These are phyloP conservation scores for Papiliotrema nemorosa DNA, from an alignment of 1,284 basidiomycete genomes.

Conservation along the genomic window DNA sequence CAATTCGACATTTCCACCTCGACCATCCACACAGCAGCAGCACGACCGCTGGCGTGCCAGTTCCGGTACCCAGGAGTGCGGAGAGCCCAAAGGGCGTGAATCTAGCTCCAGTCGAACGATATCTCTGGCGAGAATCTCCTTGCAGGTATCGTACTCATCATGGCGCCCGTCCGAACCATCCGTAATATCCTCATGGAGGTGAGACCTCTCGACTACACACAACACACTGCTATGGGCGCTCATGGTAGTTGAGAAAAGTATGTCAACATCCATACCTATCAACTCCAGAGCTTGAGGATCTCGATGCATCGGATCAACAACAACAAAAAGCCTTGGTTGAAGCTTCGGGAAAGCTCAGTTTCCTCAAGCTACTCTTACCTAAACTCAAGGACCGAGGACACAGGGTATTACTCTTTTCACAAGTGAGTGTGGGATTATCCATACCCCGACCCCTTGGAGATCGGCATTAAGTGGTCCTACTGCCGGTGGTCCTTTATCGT, in stretches of 20 bases:
- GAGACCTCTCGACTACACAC: constrained; percentile 6
- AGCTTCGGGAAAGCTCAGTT: constrained; percentile 79
- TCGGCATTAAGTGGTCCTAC: no score
- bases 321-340: constrained; percentile 76
- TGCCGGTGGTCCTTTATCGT: neutral
- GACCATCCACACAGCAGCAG: no score
- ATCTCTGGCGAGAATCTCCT: neutral
- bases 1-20: no score
- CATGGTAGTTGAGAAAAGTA: constrained; percentile 49
- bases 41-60: no score
- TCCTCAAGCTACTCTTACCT: constrained; percentile 76
- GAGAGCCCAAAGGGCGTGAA: no score
- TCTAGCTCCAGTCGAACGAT: no score
- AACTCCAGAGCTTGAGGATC: constrained; percentile 74
- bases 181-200: constrained; percentile 47
- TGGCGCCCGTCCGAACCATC: constrained; percentile 26
- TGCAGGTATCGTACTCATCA: constrained; percentile 9
- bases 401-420: constrained; percentile 93
- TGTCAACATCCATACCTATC: constrained; percentile 87
- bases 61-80: no score
- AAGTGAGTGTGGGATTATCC: constrained; percentile 58
- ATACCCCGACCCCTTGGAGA: no score
- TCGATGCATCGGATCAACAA: constrained; percentile 58
- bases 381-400: constrained; percentile 87
- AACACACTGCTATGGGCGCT: neutral